Percentiles rank a stretch among this genome's conserved stretches.
Conservation (phyloP, 352 stramenopile species). For the Pythium brachiatum region DNA sequence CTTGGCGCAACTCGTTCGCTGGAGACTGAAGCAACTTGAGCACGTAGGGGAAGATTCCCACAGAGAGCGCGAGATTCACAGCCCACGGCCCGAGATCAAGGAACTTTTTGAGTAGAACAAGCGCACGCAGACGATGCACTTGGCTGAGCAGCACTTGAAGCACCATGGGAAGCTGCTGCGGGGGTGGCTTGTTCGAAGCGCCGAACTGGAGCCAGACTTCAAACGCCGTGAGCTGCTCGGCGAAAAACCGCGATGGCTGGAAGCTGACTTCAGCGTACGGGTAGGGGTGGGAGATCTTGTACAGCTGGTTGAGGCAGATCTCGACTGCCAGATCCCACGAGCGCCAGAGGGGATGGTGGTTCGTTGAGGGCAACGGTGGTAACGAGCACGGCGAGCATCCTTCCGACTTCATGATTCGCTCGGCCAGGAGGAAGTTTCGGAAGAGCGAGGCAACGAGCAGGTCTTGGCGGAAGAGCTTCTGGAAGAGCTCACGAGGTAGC, state of each 20-base stretch:
- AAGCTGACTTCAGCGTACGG: slow-evolving; percentile 65
- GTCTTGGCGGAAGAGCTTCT: slow-evolving; percentile 99
- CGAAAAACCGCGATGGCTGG: slow-evolving; percentile 95
- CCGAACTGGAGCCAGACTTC: slow-evolving; percentile 99
- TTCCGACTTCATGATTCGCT: slow-evolving; percentile 94
- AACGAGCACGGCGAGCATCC: slow-evolving; percentile 89
- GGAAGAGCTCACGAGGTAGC: slow-evolving; percentile 94
- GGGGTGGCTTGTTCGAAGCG: slow-evolving; percentile 82
- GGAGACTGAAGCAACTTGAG: slow-evolving; percentile 96
- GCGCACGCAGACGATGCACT: slow-evolving; percentile 94
- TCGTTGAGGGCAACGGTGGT: slow-evolving; percentile 92
- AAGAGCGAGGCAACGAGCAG: slow-evolving; percentile 98
- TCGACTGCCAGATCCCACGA: slow-evolving; percentile 98
- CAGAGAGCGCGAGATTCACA: slow-evolving; percentile 90
- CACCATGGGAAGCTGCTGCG: slow-evolving; percentile 98
- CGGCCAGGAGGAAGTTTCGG: slow-evolving; percentile 97
- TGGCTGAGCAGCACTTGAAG: slow-evolving; percentile 97
- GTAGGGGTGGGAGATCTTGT: slow-evolving; percentile 76
- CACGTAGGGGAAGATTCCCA: slow-evolving; percentile 99
- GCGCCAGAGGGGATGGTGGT: slow-evolving; percentile 97
- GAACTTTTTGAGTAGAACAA: slow-evolving; percentile 95
- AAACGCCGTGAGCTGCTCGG: slow-evolving; percentile 98
- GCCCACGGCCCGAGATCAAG: slow-evolving; percentile 93
- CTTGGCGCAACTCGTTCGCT: slow-evolving; percentile 93
- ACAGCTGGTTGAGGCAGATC: slow-evolving; percentile 95